Evolutionary conservation across 352 stramenopile genomes (phyloP).

Genomic region (Phytopythium oedochilum): DNA sequence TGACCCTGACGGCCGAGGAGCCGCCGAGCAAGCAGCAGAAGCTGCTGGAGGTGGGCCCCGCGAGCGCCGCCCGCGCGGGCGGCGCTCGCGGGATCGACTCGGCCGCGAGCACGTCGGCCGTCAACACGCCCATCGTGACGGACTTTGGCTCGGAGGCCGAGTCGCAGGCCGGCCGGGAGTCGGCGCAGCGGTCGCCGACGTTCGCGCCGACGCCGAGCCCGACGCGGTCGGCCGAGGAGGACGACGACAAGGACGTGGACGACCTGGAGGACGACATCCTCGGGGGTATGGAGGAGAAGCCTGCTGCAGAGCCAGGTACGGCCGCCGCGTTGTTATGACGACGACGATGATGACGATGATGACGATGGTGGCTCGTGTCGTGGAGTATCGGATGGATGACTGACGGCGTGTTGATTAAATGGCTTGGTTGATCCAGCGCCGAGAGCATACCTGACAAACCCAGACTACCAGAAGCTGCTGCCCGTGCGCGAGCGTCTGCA

Average conservation of each 20-base stretch:
- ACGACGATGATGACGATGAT: background rate
- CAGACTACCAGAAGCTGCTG: slow-evolving; percentile 60
- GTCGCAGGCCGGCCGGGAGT: slow-evolving; percentile 51
- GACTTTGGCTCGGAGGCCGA: slow-evolving; percentile 64
- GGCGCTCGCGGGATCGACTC: background rate
- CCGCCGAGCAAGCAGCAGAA: slow-evolving; percentile 34
- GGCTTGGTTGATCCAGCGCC: slow-evolving; percentile 9
- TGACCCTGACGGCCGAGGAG: slow-evolving; percentile 51
- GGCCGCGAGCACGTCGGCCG: slow-evolving; percentile 27
- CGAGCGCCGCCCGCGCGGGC: slow-evolving; percentile 14
- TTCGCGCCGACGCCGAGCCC: slow-evolving; percentile 56
- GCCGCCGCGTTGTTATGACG: background rate
- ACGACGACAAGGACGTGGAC: slow-evolving; percentile 69
- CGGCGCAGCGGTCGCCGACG: slow-evolving; percentile 57
- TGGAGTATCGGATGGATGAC: background rate
- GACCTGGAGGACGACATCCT: slow-evolving; percentile 77
- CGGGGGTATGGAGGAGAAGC: slow-evolving; percentile 65
- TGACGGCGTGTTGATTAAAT: background rate
- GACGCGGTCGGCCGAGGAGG: slow-evolving; percentile 33
- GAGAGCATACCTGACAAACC: slow-evolving; percentile 54
- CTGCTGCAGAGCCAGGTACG: slow-evolving; percentile 15
- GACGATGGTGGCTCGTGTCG: background rate
- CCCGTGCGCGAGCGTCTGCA: slow-evolving; percentile 55
- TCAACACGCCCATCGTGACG: slow-evolving; percentile 68
- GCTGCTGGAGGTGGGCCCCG: slow-evolving; percentile 8